Evolutionary conservation across 1,284 basidiomycete genomes (phyloP).

Genomic region (Ceratobasidium sp.): DNA sequence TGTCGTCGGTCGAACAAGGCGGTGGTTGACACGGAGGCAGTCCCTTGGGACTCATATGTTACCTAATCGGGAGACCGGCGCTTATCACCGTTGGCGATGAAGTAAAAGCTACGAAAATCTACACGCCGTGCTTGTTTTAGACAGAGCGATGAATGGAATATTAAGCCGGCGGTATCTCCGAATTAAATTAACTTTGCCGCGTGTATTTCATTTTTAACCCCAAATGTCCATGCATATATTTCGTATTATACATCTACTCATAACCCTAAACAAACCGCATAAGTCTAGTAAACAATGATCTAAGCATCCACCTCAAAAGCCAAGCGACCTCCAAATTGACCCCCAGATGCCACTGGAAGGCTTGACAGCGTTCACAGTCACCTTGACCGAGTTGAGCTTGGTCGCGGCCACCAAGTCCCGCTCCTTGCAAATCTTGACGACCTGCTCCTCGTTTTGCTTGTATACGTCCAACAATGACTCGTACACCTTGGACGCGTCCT

Average conservation of each 20-base stretch:
- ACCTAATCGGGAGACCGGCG: conserved; percentile 29
- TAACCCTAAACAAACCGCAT: background rate
- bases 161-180: no score
- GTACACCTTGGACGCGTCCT: conserved; percentile 50
- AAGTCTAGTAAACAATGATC: background rate
- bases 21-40: conserved; percentile 29
- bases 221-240: background rate
- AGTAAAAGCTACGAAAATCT: background rate
- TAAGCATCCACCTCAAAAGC: background rate
- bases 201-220: background rate
- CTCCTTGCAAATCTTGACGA: background rate
- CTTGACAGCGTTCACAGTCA: background rate
- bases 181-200: no score
- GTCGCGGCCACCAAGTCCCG: background rate
- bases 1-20: conserved; percentile 1
- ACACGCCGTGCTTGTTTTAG: no score
- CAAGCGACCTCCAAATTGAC: background rate
- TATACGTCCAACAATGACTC: conserved; percentile 52
- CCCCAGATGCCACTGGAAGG: background rate
- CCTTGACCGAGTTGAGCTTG: background rate
- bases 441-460: conserved; percentile 55
- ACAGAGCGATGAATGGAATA: no score
- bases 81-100: conserved; percentile 2
- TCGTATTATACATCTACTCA: background rate
- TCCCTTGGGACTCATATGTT: conserved; percentile 20